Evolutionary conservation across 331 rosid species (phyloP), one percentile per base, ranked within the genome.

Genomic region (Erythrophleum ivorense): DNA sequence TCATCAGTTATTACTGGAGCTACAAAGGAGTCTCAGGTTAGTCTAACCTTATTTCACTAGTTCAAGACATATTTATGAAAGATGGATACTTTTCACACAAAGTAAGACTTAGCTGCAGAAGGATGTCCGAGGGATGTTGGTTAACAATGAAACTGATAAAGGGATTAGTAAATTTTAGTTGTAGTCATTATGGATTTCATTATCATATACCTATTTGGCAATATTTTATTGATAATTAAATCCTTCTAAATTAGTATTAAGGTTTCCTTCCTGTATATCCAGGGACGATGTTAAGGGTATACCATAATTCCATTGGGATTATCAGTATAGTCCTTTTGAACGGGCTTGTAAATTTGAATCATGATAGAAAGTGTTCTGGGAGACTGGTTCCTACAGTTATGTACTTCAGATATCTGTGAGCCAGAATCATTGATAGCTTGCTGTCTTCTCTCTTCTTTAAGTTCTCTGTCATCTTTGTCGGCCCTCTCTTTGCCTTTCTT

Each of bases 1-100:
- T 91, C 99, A 2, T 92, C 98, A 4, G 99, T 96, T 71, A 96
- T 96, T 40, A 89, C 97, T 58, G 99, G 99, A 9, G 99, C 99
- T 24, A 96, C 99, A 15, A 96, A 93, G 82, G 99, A 96, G 82
- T 91, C 97, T 82, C 99, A 96, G 99, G 99, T 96, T 73, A 53
- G 98, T 85, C 57, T 50, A 68, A 73, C 9, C 11, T 14, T 46
- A 15, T 40, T 75, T 71, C 64, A 0, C 78, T 24, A 46, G 69
- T 45, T 34, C 65, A 54, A 19, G 24, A 46, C 50, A 21, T 76
- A 16, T 80, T 80, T 50, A 55, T n/a, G 41, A 38, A 70, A 21
- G n/a, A 69, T 40, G 14, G 24, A 55, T 64, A 9, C 71, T 18
- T 82, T 77, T 19, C 54, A 36, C 63, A 52, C 59, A 40, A 49